A percentile compares a stretch with the other conserved stretches of the same genome.
Conservation (phyloP, 108 stramenopile species). For the Fragilaria crotonensis region DNA sequence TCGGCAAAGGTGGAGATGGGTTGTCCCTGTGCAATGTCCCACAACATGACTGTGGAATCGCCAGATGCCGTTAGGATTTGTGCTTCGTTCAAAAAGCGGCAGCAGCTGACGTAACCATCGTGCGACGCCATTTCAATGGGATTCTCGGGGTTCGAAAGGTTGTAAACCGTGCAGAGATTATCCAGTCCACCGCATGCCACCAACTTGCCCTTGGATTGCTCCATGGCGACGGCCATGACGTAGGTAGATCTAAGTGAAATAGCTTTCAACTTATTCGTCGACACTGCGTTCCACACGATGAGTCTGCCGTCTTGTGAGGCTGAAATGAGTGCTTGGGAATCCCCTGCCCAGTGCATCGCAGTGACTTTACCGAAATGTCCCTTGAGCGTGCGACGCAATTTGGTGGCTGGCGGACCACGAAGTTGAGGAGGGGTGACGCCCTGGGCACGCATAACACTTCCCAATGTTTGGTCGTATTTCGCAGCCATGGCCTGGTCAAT, state of each 20-base stretch:
- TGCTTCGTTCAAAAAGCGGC: constrained; percentile 85
- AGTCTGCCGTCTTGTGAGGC: constrained; percentile 99
- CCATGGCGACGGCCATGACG: constrained; percentile 99
- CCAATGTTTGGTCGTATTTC: constrained; percentile 37
- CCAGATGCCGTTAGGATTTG: constrained; percentile 91
- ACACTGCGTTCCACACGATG: constrained; percentile 95
- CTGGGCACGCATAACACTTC: constrained; percentile 16
- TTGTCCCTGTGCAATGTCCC: constrained; percentile 87
- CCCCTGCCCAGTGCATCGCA: constrained; percentile 94
- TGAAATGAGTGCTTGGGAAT: constrained; percentile 72
- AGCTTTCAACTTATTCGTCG: constrained; percentile 81
- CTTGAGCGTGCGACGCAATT: constrained; percentile 71
- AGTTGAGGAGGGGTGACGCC: constrained; percentile 20
- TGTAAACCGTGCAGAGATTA: constrained; percentile 98
- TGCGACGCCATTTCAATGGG: constrained; percentile 92
- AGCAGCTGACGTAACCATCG: constrained; percentile 97
- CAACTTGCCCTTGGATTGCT: constrained; percentile 83
- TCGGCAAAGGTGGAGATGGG: constrained; percentile 81
- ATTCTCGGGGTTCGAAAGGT: constrained; percentile 43
- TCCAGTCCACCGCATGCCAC: constrained; percentile 99
- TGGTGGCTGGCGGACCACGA: constrained; percentile 59
- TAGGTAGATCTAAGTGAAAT: constrained; percentile 93
- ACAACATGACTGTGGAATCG: constrained; percentile 94
- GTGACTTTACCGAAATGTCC: constrained; percentile 99
- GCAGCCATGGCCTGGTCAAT: constrained; percentile 30